Evolutionary conservation across 306 rosid species (phyloP).

Genomic region (Lagenaria siceraria): DNA sequence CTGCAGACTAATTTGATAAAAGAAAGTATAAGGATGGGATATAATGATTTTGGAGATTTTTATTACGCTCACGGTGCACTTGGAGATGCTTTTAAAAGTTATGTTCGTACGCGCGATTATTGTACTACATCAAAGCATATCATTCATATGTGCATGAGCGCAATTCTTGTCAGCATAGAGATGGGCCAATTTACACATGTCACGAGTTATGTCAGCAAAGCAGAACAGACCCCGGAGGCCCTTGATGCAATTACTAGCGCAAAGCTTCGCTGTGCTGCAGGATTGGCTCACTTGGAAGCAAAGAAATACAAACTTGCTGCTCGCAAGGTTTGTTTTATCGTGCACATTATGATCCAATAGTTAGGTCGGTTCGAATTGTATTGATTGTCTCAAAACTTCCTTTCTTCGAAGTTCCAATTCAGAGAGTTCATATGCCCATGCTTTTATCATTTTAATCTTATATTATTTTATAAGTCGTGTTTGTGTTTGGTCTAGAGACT

Average conservation of each 20-base stretch:
- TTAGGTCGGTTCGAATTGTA: background rate
- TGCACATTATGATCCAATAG: background rate
- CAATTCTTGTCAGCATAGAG: conserved; percentile 94
- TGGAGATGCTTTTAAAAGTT: conserved; percentile 86
- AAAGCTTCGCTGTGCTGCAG: conserved; percentile 83
- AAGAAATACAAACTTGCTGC: conserved; percentile 98
- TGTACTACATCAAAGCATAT: conserved; percentile 92
- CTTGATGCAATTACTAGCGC: conserved; percentile 43
- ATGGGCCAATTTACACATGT: conserved; percentile 97
- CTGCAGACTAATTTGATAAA: conserved; percentile 92
- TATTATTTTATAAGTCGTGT: background rate
- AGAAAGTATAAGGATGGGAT: conserved; percentile 99
- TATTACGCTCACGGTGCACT: conserved; percentile 79
- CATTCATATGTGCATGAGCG: conserved; percentile 89
- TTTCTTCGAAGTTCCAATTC: background rate
- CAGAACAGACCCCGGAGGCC: conserved; percentile 66
- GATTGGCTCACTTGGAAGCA: conserved; percentile 88
- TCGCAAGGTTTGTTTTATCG: conserved; percentile 60
- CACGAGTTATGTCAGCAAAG: conserved; percentile 79
- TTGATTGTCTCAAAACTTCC: background rate
- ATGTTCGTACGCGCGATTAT: conserved; percentile 94
- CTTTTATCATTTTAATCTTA: background rate
- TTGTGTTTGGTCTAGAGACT: background rate
- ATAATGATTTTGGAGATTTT: conserved; percentile 96
- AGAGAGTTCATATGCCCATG: background rate